Evolutionary conservation across 441 rosid genomes (phyloP).

Genomic region (Geranium incanum): DNA sequence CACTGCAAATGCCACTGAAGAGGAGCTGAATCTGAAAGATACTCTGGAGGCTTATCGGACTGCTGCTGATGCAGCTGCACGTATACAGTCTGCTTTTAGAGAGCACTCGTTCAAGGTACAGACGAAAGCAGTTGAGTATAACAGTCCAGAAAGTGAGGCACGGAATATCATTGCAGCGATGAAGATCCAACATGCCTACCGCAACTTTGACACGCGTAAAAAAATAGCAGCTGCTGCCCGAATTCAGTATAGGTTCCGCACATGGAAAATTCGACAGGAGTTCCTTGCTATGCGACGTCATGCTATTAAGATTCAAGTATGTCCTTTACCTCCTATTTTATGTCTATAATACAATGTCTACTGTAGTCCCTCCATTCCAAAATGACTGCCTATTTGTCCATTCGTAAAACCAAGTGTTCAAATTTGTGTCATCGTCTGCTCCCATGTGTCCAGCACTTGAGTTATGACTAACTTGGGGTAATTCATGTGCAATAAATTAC

Average conservation of each 20-base stretch:
- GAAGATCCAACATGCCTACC: slow-evolving; percentile 91
- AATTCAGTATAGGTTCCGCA: slow-evolving; percentile 80
- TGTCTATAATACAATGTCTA: not conserved
- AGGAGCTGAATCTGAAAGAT: slow-evolving; percentile 67
- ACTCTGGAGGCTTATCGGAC: slow-evolving; percentile 76
- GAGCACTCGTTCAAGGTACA: slow-evolving; percentile 65
- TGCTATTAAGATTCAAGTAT: slow-evolving; percentile 78
- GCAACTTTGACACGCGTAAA: slow-evolving; percentile 55
- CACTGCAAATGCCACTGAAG: slow-evolving; percentile 41
- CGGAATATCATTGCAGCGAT: slow-evolving; percentile 68
- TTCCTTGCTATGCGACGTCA: slow-evolving; percentile 69
- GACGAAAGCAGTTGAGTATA: slow-evolving; percentile 40
- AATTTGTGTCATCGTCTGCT: too few relatives aligned
- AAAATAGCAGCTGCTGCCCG: slow-evolving; percentile 74
- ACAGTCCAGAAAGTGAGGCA: slow-evolving; percentile 71
- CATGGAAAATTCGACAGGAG: slow-evolving; percentile 71
- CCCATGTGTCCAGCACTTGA: too few relatives aligned
- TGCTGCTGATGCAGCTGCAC: slow-evolving; percentile 91
- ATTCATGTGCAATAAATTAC: too few relatives aligned
- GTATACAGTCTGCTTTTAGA: slow-evolving; percentile 79
- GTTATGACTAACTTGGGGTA: too few relatives aligned
- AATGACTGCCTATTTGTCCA: too few relatives aligned
- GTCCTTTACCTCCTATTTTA: slow-evolving; percentile 17
- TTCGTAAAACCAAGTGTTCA: too few relatives aligned
- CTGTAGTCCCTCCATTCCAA: not conserved